These are phyloP conservation scores for Solanum neorickii DNA, from an alignment of 257 asterid genomes.

Conservation along the genomic window DNA sequence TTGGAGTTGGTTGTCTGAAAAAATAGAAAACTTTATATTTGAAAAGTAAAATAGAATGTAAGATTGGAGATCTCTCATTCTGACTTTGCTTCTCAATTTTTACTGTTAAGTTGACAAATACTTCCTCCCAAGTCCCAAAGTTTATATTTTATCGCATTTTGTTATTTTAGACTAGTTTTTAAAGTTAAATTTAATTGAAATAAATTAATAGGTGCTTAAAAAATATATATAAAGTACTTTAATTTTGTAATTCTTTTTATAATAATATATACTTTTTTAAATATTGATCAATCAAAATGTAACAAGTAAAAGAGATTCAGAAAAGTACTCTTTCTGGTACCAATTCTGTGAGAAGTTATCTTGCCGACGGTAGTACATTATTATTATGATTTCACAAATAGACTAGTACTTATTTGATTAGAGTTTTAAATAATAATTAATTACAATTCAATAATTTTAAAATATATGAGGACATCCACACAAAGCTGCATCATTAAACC, in stretches of 20 bases:
- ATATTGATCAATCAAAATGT: too few species aligned
- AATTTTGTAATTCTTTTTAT: too few species aligned
- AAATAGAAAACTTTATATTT: too few species aligned
- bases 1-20: too few species aligned
- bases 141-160: not conserved
- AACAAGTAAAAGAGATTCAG: too few species aligned
- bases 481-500: not conserved
- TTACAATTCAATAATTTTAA: not conserved
- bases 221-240: too few species aligned
- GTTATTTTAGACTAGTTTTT: fast-evolving
- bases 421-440: not conserved
- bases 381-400: not conserved
- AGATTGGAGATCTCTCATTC: not conserved
- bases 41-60: too few species aligned
- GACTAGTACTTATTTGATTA: not conserved
- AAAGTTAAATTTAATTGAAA: not conserved
- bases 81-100: not conserved
- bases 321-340: not conserved
- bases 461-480: not conserved
- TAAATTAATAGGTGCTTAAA: too few species aligned
- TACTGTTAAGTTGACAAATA: not conserved
- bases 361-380: not conserved
- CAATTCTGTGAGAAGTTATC: not conserved
- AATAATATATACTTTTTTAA: too few species aligned
- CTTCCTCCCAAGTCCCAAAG: not conserved